Conservation (phyloP, 1,284 basidiomycete genomes). For the Anthracocystis walkeri region DNA sequence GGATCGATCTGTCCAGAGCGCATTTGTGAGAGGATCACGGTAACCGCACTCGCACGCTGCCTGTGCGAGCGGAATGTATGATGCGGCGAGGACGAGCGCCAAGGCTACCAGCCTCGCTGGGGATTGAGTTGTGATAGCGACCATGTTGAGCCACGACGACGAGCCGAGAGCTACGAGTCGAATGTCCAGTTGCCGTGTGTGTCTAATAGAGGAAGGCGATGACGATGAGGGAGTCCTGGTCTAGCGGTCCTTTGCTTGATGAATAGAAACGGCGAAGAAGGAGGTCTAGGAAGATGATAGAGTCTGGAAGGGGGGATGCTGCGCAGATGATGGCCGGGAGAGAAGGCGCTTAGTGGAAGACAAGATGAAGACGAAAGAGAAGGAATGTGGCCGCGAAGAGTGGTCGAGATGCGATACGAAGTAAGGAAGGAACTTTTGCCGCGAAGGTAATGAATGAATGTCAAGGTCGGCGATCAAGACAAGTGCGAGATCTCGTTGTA, state of each 20-base stretch:
- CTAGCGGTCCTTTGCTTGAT: neutral
- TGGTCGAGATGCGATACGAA: too few relatives aligned
- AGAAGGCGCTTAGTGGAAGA: neutral
- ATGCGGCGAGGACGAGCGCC: conserved; percentile 21
- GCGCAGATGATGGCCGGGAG: neutral
- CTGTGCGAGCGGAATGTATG: conserved; percentile 13
- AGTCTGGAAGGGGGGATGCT: neutral
- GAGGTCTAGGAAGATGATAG: neutral
- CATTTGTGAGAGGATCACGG: conserved; percentile 55
- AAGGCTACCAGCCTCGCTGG: conserved; percentile 32
- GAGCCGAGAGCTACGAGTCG: neutral
- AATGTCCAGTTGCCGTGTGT: neutral
- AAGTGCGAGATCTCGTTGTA: too few relatives aligned
- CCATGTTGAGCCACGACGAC: conserved; percentile 16
- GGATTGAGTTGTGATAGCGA: conserved; percentile 5
- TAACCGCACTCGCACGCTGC: conserved; percentile 62
- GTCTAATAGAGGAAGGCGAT: neutral
- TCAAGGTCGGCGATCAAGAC: too few relatives aligned
- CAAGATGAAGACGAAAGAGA: neutral
- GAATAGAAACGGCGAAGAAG: neutral
- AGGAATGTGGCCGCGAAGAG: neutral
- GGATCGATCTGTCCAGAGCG: conserved; percentile 60
- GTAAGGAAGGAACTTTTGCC: too few relatives aligned
- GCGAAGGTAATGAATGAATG: too few relatives aligned
- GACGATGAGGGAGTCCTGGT: neutral